A percentile compares a stretch with the other conserved stretches of the same genome.
Conservation (phyloP, 1,284 basidiomycete species). For the Neonothopanus nambi region DNA sequence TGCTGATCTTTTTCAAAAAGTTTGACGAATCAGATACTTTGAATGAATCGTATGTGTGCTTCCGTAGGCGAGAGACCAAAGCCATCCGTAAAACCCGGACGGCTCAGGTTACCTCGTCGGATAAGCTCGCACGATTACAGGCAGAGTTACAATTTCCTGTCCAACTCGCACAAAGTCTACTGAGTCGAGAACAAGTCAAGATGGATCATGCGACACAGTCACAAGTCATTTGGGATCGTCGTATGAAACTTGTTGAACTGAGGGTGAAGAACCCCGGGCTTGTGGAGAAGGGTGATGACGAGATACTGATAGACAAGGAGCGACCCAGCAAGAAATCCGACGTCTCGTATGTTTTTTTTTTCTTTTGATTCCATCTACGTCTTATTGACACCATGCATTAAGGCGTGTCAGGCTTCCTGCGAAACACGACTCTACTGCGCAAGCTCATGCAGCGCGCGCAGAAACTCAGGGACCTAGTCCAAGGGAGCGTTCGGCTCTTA, state of each 20-base stretch:
- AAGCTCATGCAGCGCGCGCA: constrained; percentile 36
- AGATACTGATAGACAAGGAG: constrained; percentile 78
- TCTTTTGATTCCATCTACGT: constrained; percentile 28
- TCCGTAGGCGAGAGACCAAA: constrained; percentile 94
- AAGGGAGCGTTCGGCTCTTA: constrained; percentile 62
- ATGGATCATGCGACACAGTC: constrained; percentile 60
- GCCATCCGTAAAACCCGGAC: constrained; percentile 93
- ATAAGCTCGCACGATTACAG: constrained; percentile 83
- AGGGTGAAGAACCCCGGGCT: constrained; percentile 76
- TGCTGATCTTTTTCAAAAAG: constrained; percentile 37
- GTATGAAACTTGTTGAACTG: constrained; percentile 74
- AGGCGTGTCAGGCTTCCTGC: constrained; percentile 46
- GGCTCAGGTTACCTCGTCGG: constrained; percentile 85
- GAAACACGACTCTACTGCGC: constrained; percentile 42
- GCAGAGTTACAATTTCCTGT: constrained; percentile 73
- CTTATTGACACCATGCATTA: constrained; percentile 2
- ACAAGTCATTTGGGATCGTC: constrained; percentile 76
- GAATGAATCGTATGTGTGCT: constrained; percentile 97
- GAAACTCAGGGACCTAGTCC: constrained; percentile 55
- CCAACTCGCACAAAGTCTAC: constrained; percentile 70
- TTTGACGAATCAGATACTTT: constrained; percentile 88
- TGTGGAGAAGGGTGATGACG: constrained; percentile 79
- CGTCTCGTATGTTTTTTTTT: constrained; percentile 39
- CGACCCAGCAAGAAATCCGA: constrained; percentile 62
- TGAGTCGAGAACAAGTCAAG: constrained; percentile 78